A percentile compares a stretch with the other conserved stretches of the same genome.
Evolutionary conservation across 139 green algal species (phyloP).

Genomic region (Marvania coccoides): DNA sequence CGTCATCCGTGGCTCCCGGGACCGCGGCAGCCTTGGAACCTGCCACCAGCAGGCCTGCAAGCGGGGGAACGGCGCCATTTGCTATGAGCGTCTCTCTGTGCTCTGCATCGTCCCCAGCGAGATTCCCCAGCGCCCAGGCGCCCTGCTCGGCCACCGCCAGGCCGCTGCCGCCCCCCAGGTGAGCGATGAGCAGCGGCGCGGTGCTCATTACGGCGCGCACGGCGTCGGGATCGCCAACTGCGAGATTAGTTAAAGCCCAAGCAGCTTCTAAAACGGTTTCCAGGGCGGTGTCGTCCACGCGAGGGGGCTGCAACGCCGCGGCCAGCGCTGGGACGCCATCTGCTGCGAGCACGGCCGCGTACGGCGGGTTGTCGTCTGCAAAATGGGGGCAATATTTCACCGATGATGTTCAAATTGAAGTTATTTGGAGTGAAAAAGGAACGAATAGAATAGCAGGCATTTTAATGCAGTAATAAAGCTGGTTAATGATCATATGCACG

Average conservation of each 20-base stretch:
- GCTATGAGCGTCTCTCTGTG: slow-evolving; percentile 26
- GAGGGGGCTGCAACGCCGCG: slow-evolving; percentile 18
- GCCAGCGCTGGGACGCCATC: slow-evolving; percentile 22
- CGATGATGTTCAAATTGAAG: neutral
- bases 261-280: slow-evolving; percentile 37
- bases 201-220: slow-evolving; percentile 29
- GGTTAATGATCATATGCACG: neutral
- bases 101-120: slow-evolving; percentile 29
- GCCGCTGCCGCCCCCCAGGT: slow-evolving; percentile 24
- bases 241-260: slow-evolving; percentile 39
- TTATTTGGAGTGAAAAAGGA: neutral
- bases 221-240: slow-evolving; percentile 20
- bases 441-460: neutral
- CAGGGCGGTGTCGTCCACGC: neutral
- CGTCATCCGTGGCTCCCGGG: neutral
- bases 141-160: slow-evolving; percentile 38
- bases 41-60: slow-evolving; percentile 16
- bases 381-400: neutral
- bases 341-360: neutral
- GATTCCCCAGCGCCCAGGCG: slow-evolving; percentile 43
- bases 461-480: neutral
- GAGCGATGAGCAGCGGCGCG: slow-evolving; percentile 33
- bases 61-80: slow-evolving; percentile 27
- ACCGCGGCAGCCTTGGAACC: neutral
- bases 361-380: slow-evolving; percentile 1